These are phyloP conservation scores for Cyberlindnera saturnus DNA, from an alignment of 805 yeast species.

Conservation along the genomic window DNA sequence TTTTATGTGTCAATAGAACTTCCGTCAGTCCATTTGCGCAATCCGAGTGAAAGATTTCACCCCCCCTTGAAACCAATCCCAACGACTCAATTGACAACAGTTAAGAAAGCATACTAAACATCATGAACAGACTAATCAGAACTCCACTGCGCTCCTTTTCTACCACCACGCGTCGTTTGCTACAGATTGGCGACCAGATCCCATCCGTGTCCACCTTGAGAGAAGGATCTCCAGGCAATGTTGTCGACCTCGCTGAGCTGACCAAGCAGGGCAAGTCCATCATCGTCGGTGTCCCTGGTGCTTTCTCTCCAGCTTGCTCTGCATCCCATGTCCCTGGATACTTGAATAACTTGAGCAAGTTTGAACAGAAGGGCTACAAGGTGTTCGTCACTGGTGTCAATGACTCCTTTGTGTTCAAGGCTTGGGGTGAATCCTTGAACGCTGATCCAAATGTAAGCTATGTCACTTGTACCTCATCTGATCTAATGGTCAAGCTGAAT, in stretches of 20 bases:
- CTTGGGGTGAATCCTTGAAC: conserved; percentile 52
- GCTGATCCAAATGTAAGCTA: conserved; percentile 16
- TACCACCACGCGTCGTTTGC: conserved; percentile 20
- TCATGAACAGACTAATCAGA: too few relatives aligned
- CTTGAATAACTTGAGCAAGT: conserved; percentile 41
- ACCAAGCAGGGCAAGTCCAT: conserved; percentile 43
- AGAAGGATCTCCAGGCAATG: conserved; percentile 62
- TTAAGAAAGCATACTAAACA: too few relatives aligned
- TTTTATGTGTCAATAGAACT: too few relatives aligned
- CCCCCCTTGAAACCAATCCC: too few relatives aligned
- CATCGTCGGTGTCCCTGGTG: conserved; percentile 65
- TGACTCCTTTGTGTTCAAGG: conserved; percentile 79
- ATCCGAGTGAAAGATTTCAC: too few relatives aligned
- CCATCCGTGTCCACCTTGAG: conserved; percentile 49
- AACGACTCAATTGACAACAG: neutral
- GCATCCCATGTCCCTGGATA: conserved; percentile 73
- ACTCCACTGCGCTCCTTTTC: conserved; percentile 12
- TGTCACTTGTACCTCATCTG: too few relatives aligned
- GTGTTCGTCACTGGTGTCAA: conserved; percentile 73
- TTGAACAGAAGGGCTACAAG: conserved; percentile 63
- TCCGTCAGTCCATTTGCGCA: too few relatives aligned
- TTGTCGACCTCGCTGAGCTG: conserved; percentile 46
- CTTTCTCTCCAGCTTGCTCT: conserved; percentile 77
- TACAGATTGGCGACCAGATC: conserved; percentile 53
- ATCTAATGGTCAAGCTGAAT: too few relatives aligned